Conservation (phyloP, 2,329 filamentous ascomycete species). For the Arthrobotrys pseudoclavata region DNA sequence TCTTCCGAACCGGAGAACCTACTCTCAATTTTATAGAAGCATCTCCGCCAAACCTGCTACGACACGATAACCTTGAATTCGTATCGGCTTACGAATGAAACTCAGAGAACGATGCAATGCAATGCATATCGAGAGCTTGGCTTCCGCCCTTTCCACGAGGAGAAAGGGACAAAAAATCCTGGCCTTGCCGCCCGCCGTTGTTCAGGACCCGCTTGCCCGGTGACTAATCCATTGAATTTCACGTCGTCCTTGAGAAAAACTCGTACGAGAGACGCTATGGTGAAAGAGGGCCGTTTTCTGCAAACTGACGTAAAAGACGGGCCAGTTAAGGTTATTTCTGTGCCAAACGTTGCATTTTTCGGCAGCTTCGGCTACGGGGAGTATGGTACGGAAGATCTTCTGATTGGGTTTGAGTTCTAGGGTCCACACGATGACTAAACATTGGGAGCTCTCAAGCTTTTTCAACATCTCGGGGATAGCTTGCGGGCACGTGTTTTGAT, state of each 20-base stretch:
- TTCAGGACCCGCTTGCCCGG: constrained; percentile 14
- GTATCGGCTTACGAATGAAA: constrained; percentile 33
- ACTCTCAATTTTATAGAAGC: constrained; percentile 11
- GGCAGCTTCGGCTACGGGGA: constrained; percentile 21
- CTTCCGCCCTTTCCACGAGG: constrained; percentile 13
- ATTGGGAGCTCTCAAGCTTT: constrained; percentile 23
- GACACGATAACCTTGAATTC: constrained; percentile 3
- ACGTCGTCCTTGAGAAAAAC: neutral
- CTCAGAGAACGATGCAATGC: constrained; percentile 1
- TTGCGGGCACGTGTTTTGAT: neutral
- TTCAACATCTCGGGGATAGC: neutral
- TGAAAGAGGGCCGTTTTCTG: neutral
- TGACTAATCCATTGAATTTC: constrained; percentile 40
- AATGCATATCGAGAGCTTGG: constrained; percentile 50
- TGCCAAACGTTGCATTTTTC: constrained; percentile 17
- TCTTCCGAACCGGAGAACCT: neutral
- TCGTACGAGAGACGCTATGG: constrained; percentile 46
- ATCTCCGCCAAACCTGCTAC: neutral
- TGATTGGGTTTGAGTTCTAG: constrained; percentile 7
- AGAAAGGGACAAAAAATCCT: constrained; percentile 2
- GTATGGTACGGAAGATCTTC: neutral
- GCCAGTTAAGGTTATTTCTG: constrained; percentile 9
- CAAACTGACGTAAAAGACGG: constrained; percentile 34
- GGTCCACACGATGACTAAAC: constrained; percentile 30
- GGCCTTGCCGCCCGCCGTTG: neutral